These are phyloP conservation scores for Larix sibirica DNA, from an alignment of 83 land plant species.

Conservation along the genomic window DNA sequence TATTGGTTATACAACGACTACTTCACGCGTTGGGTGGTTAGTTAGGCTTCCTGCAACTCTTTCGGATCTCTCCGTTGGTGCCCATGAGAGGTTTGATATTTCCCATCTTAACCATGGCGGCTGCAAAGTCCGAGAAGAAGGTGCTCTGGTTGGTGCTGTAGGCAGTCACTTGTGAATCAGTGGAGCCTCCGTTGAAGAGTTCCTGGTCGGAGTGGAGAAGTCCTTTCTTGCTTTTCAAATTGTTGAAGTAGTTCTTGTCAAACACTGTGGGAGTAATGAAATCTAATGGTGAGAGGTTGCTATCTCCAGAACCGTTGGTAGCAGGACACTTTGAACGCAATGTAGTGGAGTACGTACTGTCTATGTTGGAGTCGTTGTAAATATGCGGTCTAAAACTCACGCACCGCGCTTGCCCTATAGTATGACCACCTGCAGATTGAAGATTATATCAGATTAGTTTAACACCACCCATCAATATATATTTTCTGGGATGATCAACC, in stretches of 20 bases:
- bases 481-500: too few relatives aligned
- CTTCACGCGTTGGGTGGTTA: too few relatives aligned
- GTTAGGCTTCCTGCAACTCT: too few relatives aligned
- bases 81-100: too few relatives aligned
- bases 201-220: conserved; percentile 17
- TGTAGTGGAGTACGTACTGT: neutral
- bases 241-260: neutral
- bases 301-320: neutral
- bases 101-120: too few relatives aligned
- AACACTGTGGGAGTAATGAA: neutral
- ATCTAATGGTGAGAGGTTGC: conserved; percentile 8
- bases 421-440: neutral
- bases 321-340: neutral
- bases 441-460: too few relatives aligned
- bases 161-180: too few relatives aligned
- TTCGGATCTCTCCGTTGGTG: too few relatives aligned
- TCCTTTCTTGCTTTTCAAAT: neutral
- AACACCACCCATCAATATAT: too few relatives aligned
- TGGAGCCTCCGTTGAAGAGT: conserved; percentile 5
- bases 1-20: too few relatives aligned
- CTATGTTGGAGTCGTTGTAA: conserved; percentile 9
- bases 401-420: conserved; percentile 9
- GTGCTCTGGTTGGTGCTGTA: too few relatives aligned
- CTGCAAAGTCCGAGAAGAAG: too few relatives aligned
- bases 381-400: neutral